A percentile compares a stretch with the other conserved stretches of the same genome.
Conservation (phyloP, 352 stramenopile genomes). For the Pythium grandisporangium region DNA sequence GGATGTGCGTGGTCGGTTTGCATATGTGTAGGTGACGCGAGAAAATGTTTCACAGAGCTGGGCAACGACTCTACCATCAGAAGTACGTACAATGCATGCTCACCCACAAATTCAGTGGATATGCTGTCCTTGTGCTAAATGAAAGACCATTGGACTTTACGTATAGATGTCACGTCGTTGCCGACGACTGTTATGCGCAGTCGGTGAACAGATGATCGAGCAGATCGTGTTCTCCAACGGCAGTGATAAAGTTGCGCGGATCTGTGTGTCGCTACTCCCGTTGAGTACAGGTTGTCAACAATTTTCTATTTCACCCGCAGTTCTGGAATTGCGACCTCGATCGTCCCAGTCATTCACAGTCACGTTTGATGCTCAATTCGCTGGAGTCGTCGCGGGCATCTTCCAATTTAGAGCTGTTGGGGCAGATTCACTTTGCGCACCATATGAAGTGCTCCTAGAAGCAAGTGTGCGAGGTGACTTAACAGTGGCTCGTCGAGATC, state of each 20-base stretch:
- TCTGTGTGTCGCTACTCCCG: slow-evolving; percentile 73
- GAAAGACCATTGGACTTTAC: neutral
- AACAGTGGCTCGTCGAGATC: slow-evolving; percentile 7
- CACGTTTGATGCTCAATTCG: slow-evolving; percentile 44
- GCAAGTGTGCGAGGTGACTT: slow-evolving; percentile 46
- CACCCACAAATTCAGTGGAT: too few relatives aligned
- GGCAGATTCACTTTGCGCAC: slow-evolving; percentile 43
- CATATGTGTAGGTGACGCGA: too few relatives aligned
- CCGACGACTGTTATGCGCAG: slow-evolving; percentile 54
- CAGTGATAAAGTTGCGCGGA: slow-evolving; percentile 36
- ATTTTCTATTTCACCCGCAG: slow-evolving; percentile 65
- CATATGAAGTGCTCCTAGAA: slow-evolving; percentile 82
- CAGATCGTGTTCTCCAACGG: slow-evolving; percentile 72
- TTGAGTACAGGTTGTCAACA: slow-evolving; percentile 79
- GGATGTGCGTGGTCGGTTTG: too few relatives aligned
- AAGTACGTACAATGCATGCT: too few relatives aligned
- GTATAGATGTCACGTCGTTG: slow-evolving; percentile 46
- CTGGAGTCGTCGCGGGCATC: slow-evolving; percentile 66
- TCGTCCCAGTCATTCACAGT: slow-evolving; percentile 57
- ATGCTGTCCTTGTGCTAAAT: neutral
- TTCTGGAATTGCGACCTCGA: slow-evolving; percentile 57
- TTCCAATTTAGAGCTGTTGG: slow-evolving; percentile 81
- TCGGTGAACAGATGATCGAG: slow-evolving; percentile 65
- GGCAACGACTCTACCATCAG: too few relatives aligned
- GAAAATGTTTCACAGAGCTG: too few relatives aligned